Evolutionary conservation across 2,329 filamentous ascomycete species (phyloP), one percentile per base, ranked within the genome.

Genomic region (Claviceps digitariae): DNA sequence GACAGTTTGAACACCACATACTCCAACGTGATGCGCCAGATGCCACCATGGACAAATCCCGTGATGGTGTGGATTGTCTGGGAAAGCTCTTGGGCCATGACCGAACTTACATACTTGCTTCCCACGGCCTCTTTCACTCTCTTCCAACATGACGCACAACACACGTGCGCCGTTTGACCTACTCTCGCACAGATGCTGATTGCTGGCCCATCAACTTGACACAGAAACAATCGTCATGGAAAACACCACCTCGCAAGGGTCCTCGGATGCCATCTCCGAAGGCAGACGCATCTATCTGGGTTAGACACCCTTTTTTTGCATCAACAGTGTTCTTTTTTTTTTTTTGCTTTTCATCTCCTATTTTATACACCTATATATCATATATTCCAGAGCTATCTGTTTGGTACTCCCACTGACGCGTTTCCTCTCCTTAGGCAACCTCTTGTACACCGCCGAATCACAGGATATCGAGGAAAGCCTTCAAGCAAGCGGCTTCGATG

Each of bases 381-480:
- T 8, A 12, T 34, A 12, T 34, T 34, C 10, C 6, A 12, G 2
- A 10, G 31, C 10, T 9, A 34, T 34, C 31, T 7, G 2, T 7
- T 34, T 34, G 31, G 8, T 9, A 10, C 41, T 41, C 21, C 31
- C 25, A 25, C 41, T 41, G 38, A 48, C 43, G 12, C 21, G 29
- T 31, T 10, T n/a, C 5, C 54, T 21, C 12, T 38, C 7, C n/a
- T 20, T 17, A 63, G 63, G 66, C 49, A 84, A 81, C 51, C 82
- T 86, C 60, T 76, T 64, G 31, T 70, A 84, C 48, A 73, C 82
- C 46, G 76, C 63, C 20, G 64, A 61, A 44, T 65, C 79, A 2
- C 68, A 75, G 53, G 82, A 86, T 61, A 74, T 86, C 38, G 83
- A 86, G 62, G 71, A 80, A 50, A 73, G 72, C 21, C 67, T 86